phyloP scores from a whole-genome alignment of 2,329 filamentous ascomycete genomes.

The Aspergillus novoparasiticus region DNA sequence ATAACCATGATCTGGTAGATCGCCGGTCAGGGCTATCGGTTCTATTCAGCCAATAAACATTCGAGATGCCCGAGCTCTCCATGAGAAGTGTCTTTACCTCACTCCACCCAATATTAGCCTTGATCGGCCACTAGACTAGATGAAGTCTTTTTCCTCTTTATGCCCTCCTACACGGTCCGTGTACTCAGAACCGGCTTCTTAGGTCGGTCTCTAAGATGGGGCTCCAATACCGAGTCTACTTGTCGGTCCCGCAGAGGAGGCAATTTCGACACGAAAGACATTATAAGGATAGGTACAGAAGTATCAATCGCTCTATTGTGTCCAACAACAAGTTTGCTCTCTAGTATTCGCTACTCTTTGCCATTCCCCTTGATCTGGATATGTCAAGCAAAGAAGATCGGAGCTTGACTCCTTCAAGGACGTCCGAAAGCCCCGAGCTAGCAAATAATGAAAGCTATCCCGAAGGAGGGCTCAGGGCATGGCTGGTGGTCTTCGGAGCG shows the following conservation, averaged over 20 bases:
- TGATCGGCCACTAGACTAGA: neutral
- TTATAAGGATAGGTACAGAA: neutral
- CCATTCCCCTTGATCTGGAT: neutral
- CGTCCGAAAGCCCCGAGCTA: neutral
- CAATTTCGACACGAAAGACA: neutral
- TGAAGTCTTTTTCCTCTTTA: neutral
- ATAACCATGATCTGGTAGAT: neutral
- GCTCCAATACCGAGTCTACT: neutral
- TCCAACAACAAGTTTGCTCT: neutral
- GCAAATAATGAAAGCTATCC: conserved; percentile 26
- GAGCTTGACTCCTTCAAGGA: too few relatives aligned
- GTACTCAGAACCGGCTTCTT: neutral
- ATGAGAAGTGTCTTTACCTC: neutral
- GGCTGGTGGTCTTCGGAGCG: conserved; percentile 47
- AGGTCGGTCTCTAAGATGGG: neutral
- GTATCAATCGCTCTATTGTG: neutral
- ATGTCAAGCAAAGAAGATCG: neutral
- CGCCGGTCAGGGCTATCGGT: neutral
- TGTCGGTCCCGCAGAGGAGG: neutral
- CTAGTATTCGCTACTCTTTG: neutral
- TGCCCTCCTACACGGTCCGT: too few relatives aligned
- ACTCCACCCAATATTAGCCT: neutral
- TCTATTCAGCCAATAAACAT: neutral
- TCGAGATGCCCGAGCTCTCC: neutral
- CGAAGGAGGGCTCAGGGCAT: conserved; percentile 46